These are phyloP conservation scores for Triticum dicoccoides DNA, from an alignment of 176 grass and related monocot genomes.

Conservation along the genomic window DNA sequence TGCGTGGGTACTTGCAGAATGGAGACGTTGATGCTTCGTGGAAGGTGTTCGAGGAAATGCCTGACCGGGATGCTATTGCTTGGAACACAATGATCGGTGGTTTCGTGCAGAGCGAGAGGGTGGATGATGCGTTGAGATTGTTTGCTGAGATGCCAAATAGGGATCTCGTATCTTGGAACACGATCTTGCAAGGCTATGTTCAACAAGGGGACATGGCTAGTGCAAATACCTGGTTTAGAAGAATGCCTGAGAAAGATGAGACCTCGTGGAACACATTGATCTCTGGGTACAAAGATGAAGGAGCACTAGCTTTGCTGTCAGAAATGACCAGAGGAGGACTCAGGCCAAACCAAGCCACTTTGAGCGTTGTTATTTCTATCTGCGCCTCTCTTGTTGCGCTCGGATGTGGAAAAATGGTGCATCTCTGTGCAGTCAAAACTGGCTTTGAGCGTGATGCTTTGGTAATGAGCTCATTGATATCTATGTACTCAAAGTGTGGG, in stretches of 20 bases:
- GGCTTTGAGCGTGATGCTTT: conserved; percentile 68
- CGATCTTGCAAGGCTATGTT: conserved; percentile 69
- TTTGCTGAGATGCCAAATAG: conserved; percentile 57
- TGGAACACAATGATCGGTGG: conserved; percentile 85
- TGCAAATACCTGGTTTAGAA: conserved; percentile 60
- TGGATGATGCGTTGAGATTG: conserved; percentile 60
- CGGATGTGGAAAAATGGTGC: conserved; percentile 64
- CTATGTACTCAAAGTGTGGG: conserved; percentile 77
- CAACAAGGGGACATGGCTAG: conserved; percentile 52
- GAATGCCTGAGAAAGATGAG: conserved; percentile 52
- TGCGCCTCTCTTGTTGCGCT: conserved; percentile 65
- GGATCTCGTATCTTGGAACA: conserved; percentile 75
- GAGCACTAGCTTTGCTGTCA: conserved; percentile 44
- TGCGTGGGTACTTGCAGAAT: conserved; percentile 63
- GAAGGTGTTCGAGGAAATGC: conserved; percentile 65
- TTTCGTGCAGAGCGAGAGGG: conserved; percentile 49
- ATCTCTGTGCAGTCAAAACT: conserved; percentile 44
- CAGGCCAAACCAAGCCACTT: conserved; percentile 58
- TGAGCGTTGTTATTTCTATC: conserved; percentile 57
- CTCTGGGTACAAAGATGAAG: conserved; percentile 54
- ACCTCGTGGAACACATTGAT: conserved; percentile 81
- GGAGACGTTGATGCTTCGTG: conserved; percentile 38
- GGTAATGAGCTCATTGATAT: conserved; percentile 77
- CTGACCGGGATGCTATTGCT: conserved; percentile 52
- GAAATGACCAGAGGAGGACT: conserved; percentile 64